These are phyloP conservation scores for Heterobasidion occidentale DNA, from an alignment of 1,284 basidiomycete genomes.

Conservation along the genomic window DNA sequence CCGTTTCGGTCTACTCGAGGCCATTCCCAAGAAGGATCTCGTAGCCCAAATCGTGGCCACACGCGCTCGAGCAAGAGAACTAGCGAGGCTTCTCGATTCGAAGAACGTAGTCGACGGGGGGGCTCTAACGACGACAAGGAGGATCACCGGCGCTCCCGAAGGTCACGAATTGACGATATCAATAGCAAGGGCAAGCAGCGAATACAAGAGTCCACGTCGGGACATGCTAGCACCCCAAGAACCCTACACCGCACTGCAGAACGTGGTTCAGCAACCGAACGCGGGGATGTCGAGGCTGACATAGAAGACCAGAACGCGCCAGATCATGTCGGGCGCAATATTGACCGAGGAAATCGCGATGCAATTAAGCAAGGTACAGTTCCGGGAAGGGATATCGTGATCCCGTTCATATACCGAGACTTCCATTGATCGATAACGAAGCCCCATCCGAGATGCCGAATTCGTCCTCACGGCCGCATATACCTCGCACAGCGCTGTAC, in stretches of 20 bases:
- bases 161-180: not conserved
- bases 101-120: not conserved
- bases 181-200: not conserved
- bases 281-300: not conserved
- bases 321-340: not conserved
- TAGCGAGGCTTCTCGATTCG: not conserved
- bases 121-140: not conserved
- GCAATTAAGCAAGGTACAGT: not conserved
- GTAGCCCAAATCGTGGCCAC: not conserved
- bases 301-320: not conserved
- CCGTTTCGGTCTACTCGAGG: not conserved
- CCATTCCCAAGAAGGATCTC: not conserved
- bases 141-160: not conserved
- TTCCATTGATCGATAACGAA: not conserved
- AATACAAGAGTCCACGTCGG: not conserved
- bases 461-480: not conserved
- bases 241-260: not conserved
- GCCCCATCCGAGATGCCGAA: not conserved
- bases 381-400: not conserved
- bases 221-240: not conserved
- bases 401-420: not conserved
- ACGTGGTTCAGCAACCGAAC: not conserved
- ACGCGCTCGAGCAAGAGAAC: not conserved
- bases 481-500: constrained; percentile 28
- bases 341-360: not conserved